Evolutionary conservation across 2,329 filamentous ascomycete genomes (phyloP).

Genomic region (Chaetomiaceae sp.): DNA sequence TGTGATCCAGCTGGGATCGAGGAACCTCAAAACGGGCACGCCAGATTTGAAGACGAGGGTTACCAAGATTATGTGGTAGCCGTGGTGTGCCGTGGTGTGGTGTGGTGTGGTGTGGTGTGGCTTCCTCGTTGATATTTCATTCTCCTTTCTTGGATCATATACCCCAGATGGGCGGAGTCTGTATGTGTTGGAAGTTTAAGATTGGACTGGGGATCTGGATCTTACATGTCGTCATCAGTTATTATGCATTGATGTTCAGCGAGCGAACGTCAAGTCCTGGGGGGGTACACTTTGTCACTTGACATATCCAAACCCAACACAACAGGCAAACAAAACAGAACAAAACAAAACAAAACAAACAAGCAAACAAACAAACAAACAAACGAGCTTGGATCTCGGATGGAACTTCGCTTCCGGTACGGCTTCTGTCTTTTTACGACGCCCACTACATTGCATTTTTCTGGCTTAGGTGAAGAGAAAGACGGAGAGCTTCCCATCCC

Average conservation of each 20-base stretch:
- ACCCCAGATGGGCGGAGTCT: constrained; percentile 1
- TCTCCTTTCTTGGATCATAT: neutral
- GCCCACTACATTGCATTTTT: neutral
- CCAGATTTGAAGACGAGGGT: constrained; percentile 45
- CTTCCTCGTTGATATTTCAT: neutral
- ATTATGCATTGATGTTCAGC: no score
- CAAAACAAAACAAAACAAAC: no score
- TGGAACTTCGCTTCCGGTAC: neutral
- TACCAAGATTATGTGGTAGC: constrained; percentile 44
- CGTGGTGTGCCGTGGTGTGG: no score
- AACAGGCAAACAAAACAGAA: no score
- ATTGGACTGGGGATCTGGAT: no score
- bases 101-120: no score
- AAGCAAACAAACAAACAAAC: no score
- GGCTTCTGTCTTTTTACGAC: neutral
- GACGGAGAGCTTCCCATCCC: neutral
- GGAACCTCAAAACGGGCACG: constrained; percentile 44
- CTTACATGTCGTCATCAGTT: no score
- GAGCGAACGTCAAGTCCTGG: no score
- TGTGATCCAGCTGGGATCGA: constrained; percentile 49
- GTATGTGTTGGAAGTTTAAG: no score
- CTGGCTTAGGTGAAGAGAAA: neutral
- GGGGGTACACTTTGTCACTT: no score
- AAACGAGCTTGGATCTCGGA: constrained; percentile 7
- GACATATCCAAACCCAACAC: no score